Base-by-base conservation (phyloP, 2,329 filamentous ascomycete genomes). In the Trichoderma hamatum region DNA sequence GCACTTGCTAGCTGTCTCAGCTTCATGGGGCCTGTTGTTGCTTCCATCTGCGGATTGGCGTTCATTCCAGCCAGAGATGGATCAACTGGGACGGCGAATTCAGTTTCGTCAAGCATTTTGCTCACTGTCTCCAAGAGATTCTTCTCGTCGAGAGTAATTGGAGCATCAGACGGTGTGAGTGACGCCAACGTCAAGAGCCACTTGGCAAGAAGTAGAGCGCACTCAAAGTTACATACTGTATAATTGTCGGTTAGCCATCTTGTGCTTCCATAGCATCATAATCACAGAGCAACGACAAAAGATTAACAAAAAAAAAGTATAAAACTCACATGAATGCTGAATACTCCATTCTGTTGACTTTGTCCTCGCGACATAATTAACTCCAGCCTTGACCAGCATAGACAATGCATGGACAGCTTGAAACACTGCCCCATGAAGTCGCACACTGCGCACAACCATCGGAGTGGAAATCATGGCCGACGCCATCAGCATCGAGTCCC, bases 371-470 rank as follows among this genome's bases (percentile, higher is more conserved):
- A 89, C 86, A 72, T 88, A 89, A 72, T 87, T 88, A 24, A 89
- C 86, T 0, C 87, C 87, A 16, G 84, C 82, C 75, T 89, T 90
- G 69, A 90, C 87, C 28, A 90, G 80, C 81, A 91, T 88, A 3
- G 88, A 89, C 43, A 92, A 80, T 0, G 90, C 89, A 74, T 92
- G 90, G 32, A 90, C 87, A 1, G 89, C 88, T 73, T 92, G 90
- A 32, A 90, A 84, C 0, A 92, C 85, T 1, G 89, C 90, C 56
- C 88, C 82, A 39, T 87, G 88, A 28, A 91, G 82, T 36, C 87
- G 85, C 24, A 85, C 80, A 65, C 85, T 89, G 63, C 90, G 84
- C 24, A 86, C 82, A 13, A 90, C 83, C 30, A 86, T 80, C 0
- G 88, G 87, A 21, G 86, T 86, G 59, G 85, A 83, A 66, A 84